Evolutionary conservation across 1,284 basidiomycete genomes (phyloP).

Genomic region (Microbotryum silenes-acaulis): DNA sequence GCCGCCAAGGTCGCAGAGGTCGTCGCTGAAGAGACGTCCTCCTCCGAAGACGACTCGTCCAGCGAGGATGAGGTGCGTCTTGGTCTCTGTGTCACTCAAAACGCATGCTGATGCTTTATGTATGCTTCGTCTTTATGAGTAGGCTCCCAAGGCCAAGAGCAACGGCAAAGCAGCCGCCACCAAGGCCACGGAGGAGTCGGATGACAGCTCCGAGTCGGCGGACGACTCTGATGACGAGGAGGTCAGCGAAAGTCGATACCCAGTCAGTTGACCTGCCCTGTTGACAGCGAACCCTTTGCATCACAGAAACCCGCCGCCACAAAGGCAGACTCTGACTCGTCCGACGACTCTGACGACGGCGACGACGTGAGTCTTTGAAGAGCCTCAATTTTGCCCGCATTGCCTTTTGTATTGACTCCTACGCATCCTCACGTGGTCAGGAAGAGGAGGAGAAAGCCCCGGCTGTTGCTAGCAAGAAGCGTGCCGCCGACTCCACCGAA

Average conservation of each 20-base stretch:
- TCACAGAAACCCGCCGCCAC: background rate
- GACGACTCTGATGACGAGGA: constrained; percentile 14
- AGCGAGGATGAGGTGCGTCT: constrained; percentile 19
- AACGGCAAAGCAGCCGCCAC: constrained; percentile 10
- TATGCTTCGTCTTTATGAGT: background rate
- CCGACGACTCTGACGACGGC: constrained; percentile 18
- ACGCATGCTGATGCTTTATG: constrained; percentile 4
- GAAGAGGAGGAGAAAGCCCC: constrained; percentile 54
- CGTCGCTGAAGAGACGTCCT: constrained; percentile 13
- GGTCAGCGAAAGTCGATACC: background rate
- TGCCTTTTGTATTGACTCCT: constrained; percentile 11
- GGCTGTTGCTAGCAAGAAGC: constrained; percentile 45
- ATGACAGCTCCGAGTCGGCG: constrained; percentile 5
- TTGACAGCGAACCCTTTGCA: background rate
- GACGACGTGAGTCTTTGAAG: constrained; percentile 16
- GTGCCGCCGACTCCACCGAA: constrained; percentile 60
- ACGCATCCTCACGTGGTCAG: constrained; percentile 17
- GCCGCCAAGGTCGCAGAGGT: constrained; percentile 10
- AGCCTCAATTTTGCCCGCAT: background rate
- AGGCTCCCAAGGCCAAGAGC: constrained; percentile 7
- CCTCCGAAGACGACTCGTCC: constrained; percentile 30
- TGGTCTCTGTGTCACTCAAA: background rate
- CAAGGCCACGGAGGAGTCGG: constrained; percentile 1
- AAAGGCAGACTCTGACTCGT: background rate
- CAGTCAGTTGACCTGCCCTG: too few species aligned